A percentile compares a stretch with the other conserved stretches of the same genome.
Conservation (phyloP, 495 filamentous ascomycete species). For the Daldinia decipiens region DNA sequence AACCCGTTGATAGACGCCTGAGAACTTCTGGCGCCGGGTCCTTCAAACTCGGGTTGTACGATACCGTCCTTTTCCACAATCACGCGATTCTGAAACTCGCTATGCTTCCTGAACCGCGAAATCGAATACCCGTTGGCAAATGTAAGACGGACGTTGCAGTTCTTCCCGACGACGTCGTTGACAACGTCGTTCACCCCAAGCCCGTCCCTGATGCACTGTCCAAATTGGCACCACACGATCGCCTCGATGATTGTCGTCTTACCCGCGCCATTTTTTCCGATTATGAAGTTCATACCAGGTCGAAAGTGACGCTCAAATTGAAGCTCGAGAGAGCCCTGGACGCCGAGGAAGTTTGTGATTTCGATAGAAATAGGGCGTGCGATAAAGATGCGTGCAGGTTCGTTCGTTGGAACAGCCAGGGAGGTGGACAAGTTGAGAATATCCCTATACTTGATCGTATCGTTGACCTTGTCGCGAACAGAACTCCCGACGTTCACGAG, state of each 20-base stretch:
- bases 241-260: slow-evolving; percentile 51
- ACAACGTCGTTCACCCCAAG: slow-evolving; percentile 46
- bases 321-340: slow-evolving; percentile 46
- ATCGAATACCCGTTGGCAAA: slow-evolving; percentile 50
- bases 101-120: slow-evolving; percentile 45
- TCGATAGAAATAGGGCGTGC: slow-evolving; percentile 45
- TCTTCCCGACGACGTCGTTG: slow-evolving; percentile 45
- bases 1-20: slow-evolving; percentile 48
- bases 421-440: slow-evolving; percentile 13
- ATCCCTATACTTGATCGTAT: slow-evolving; percentile 14
- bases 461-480: slow-evolving; percentile 1
- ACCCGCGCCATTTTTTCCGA: slow-evolving; percentile 44
- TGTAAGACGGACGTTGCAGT: slow-evolving; percentile 44
- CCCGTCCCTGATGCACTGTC: slow-evolving; percentile 45
- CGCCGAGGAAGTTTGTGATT: slow-evolving; percentile 51
- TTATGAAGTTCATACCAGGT: slow-evolving; percentile 46
- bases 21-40: slow-evolving; percentile 31
- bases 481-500: slow-evolving; percentile 8
- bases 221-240: slow-evolving; percentile 52
- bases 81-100: slow-evolving; percentile 32
- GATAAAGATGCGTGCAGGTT: slow-evolving; percentile 29
- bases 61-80: slow-evolving; percentile 43
- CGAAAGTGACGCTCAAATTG: slow-evolving; percentile 43
- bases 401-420: background rate
- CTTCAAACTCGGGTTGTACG: slow-evolving; percentile 46